phyloP scores from a whole-genome alignment of 345 rosid genomes.

The Pistacia vera region DNA sequence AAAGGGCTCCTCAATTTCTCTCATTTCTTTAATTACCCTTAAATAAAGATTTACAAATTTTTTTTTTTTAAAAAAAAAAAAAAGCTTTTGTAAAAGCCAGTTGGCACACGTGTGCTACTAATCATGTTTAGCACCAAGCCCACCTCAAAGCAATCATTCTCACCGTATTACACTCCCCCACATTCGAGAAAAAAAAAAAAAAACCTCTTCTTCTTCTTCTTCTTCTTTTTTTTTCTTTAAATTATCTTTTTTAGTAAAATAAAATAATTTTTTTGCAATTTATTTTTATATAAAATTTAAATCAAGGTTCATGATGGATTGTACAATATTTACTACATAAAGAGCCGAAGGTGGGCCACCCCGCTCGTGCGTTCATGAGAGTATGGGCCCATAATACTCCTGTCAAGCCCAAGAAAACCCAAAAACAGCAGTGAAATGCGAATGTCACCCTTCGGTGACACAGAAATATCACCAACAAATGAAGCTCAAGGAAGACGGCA shows the following conservation, averaged over 20 bases:
- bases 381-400: conserved; percentile 43
- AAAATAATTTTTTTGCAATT: no score
- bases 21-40: conserved; percentile 8
- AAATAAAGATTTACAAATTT: not conserved
- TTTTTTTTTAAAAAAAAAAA: no score
- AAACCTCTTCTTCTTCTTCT: no score
- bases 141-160: conserved; percentile 59
- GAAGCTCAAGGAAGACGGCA: conserved; percentile 9
- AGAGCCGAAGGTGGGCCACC: conserved; percentile 40
- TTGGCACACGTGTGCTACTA: conserved; percentile 81
- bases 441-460: conserved; percentile 34
- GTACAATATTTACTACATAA: not conserved
- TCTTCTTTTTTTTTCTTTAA: no score
- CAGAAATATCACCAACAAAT: conserved; percentile 42
- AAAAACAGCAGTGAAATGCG: conserved; percentile 7
- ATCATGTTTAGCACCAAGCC: conserved; percentile 76
- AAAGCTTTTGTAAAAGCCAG: conserved; percentile 38
- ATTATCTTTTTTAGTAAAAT: no score
- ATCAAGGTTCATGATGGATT: no score
- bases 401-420: conserved; percentile 35
- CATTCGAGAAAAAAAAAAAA: no score
- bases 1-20: not conserved
- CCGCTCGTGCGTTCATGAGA: conserved; percentile 72
- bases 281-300: not conserved
- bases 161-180: no score